Conservation (phyloP, 208 protist species). For the Lotmaria passim region DNA sequence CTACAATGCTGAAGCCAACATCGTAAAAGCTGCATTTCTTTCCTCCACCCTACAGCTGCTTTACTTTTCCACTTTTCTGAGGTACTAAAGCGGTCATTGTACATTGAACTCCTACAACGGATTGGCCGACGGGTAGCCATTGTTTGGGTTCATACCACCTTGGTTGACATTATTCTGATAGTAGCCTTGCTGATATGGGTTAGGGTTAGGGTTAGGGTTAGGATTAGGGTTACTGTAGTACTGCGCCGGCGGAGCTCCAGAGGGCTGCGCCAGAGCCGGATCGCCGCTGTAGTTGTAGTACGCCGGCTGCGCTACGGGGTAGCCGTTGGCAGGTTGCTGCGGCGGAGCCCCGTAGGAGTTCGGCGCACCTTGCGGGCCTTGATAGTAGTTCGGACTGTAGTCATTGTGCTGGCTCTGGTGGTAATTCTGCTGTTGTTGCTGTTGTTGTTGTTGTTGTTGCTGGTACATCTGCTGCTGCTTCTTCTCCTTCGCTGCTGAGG, state of each 20-base stretch:
- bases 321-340: conserved; percentile 17
- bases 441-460: conserved; percentile 15
- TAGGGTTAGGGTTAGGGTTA: conserved; percentile 1
- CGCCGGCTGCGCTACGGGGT: conserved; percentile 28
- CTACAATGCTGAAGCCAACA: too few species aligned
- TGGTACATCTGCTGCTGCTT: conserved; percentile 4
- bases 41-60: too few species aligned
- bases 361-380: not conserved
- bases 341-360: conserved; percentile 28
- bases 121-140: not conserved
- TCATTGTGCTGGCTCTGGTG: not conserved
- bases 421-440: conserved; percentile 10
- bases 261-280: conserved; percentile 10
- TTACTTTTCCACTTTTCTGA: too few species aligned
- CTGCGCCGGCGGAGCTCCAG: not conserved
- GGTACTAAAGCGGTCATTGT: too few species aligned
- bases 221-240: conserved; percentile 13
- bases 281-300: conserved; percentile 39
- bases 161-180: not conserved
- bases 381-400: conserved; percentile 12
- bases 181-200: conserved; percentile 8
- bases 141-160: not conserved
- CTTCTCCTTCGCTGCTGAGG: not conserved
- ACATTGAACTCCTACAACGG: too few species aligned
- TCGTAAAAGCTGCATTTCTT: too few species aligned